A percentile compares a stretch with the other conserved stretches of the same genome.
Conservation (phyloP, 441 rosid genomes). For the Mallotus repandus region DNA sequence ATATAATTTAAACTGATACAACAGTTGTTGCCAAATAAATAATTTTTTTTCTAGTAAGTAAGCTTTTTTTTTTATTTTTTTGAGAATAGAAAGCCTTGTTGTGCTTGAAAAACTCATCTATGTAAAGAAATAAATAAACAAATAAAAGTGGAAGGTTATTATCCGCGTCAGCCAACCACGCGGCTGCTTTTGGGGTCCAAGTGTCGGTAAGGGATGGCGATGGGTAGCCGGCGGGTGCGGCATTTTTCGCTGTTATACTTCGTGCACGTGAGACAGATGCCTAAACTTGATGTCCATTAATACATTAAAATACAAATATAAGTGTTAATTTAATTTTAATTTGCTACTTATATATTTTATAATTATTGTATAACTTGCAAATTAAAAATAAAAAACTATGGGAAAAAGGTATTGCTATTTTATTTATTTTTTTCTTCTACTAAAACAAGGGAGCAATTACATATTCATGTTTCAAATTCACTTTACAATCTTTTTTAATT, state of each 20-base stretch:
- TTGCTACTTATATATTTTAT: not conserved
- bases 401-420: not conserved
- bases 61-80: too few relatives aligned
- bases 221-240: slow-evolving; percentile 39
- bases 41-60: too few relatives aligned
- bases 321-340: too few relatives aligned
- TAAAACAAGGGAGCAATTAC: slow-evolving; percentile 12
- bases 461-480: not conserved
- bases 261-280: slow-evolving; percentile 33
- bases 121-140: not conserved
- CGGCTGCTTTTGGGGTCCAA: slow-evolving; percentile 39
- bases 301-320: not conserved
- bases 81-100: too few relatives aligned
- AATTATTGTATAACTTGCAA: too few relatives aligned
- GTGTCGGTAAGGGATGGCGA: slow-evolving; percentile 45
- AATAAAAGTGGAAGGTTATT: not conserved
- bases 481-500: not conserved
- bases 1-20: too few relatives aligned
- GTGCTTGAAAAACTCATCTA: too few relatives aligned
- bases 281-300: not conserved
- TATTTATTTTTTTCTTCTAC: slow-evolving; percentile 4
- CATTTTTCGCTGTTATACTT: slow-evolving; percentile 24
- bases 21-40: too few relatives aligned
- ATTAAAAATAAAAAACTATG: not conserved
- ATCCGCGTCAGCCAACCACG: slow-evolving; percentile 41